These are phyloP conservation scores for Lasiodiplodia theobromae DNA, from an alignment of 2,329 filamentous ascomycete species.

Conservation along the genomic window DNA sequence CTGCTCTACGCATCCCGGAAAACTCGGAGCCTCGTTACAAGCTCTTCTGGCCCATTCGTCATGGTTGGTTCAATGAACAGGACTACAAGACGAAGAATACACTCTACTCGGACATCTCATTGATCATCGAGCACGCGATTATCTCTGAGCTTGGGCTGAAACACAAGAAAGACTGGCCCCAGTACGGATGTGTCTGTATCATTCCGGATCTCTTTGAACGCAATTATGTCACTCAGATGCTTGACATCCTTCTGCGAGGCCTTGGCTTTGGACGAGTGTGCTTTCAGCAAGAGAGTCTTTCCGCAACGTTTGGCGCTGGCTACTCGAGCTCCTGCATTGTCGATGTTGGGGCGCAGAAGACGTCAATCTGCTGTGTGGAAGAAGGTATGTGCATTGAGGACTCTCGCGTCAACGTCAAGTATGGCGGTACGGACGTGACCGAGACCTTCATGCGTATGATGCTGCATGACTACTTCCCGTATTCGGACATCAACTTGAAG, in stretches of 20 bases:
- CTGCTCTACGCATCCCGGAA: constrained; percentile 87
- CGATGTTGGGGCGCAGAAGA: constrained; percentile 96
- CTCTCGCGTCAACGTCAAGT: constrained; percentile 93
- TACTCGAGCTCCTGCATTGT: constrained; percentile 95
- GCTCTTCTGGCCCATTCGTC: constrained; percentile 87
- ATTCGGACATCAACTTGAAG: constrained; percentile 89
- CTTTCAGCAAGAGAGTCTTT: constrained; percentile 95
- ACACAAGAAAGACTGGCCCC: constrained; percentile 79
- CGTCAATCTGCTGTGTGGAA: constrained; percentile 94
- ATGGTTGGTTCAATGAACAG: constrained; percentile 88
- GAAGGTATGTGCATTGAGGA: constrained; percentile 95
- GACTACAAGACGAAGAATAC: constrained; percentile 83
- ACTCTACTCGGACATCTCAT: constrained; percentile 85
- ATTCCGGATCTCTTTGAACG: constrained; percentile 98
- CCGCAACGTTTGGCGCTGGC: constrained; percentile 92
- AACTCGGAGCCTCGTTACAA: constrained; percentile 88
- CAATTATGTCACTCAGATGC: constrained; percentile 81
- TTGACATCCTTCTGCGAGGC: constrained; percentile 86
- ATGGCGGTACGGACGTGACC: constrained; percentile 89
- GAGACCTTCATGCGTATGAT: constrained; percentile 98
- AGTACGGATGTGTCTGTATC: constrained; percentile 96
- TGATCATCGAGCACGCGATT: constrained; percentile 85
- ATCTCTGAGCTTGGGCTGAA: constrained; percentile 81
- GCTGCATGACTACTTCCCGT: constrained; percentile 94
- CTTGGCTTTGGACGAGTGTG: constrained; percentile 89